phyloP scores from a whole-genome alignment of 2,329 filamentous ascomycete genomes.

The Didymella segeticola region DNA sequence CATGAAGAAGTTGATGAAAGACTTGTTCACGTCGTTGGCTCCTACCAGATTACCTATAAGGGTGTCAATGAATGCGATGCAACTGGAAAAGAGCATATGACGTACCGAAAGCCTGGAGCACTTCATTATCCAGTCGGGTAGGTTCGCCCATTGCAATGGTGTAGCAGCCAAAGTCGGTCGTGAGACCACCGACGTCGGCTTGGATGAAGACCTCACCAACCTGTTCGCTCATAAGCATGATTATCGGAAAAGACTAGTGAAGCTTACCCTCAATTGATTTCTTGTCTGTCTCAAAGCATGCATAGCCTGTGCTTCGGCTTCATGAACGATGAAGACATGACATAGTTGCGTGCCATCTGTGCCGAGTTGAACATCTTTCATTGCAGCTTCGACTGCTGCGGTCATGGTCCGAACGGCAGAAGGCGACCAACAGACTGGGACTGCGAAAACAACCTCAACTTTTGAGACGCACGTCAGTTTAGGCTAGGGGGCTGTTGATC shows the following conservation, averaged over 20 bases:
- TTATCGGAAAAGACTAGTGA: background rate
- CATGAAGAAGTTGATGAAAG: slow-evolving; percentile 7
- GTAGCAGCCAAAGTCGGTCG: slow-evolving; percentile 19
- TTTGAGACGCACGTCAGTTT: too few species aligned
- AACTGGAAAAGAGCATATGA: background rate
- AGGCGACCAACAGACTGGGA: slow-evolving; percentile 21
- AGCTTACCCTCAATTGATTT: too few species aligned
- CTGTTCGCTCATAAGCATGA: background rate
- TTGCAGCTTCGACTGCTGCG: slow-evolving; percentile 11
- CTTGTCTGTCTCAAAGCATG: slow-evolving; percentile 13
- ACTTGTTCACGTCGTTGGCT: slow-evolving; percentile 13
- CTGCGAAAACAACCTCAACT: slow-evolving; percentile 21
- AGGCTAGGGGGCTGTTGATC: too few species aligned
- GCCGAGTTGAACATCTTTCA: slow-evolving; percentile 13
- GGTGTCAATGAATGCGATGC: background rate
- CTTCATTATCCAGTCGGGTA: slow-evolving; percentile 17
- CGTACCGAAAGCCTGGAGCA: slow-evolving; percentile 17
- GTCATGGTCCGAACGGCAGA: slow-evolving; percentile 11
- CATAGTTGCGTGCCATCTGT: background rate
- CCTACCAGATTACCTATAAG: slow-evolving; percentile 10
- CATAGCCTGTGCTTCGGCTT: slow-evolving; percentile 27
- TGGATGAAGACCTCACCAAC: slow-evolving; percentile 18
- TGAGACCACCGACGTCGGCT: slow-evolving; percentile 25
- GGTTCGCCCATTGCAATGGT: slow-evolving; percentile 14
- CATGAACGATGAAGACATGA: slow-evolving; percentile 26